Evolutionary conservation across 2,329 filamentous ascomycete species (phyloP).

Genomic region (Ceratocystis diversiconidia): DNA sequence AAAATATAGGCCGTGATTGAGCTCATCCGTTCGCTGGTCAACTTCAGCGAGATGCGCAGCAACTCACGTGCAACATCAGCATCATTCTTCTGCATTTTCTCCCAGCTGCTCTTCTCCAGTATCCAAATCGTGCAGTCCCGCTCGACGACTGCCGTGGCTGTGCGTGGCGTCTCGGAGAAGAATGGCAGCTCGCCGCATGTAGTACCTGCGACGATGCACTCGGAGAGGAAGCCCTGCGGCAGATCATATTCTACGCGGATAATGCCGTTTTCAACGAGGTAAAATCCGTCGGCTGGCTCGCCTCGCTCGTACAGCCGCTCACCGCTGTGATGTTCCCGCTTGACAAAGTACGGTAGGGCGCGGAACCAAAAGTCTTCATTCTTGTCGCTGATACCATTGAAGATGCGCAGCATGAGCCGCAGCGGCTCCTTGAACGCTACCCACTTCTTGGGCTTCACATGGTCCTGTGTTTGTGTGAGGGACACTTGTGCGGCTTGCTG

Average conservation of each 20-base stretch:
- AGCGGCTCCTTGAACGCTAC: slow-evolving; percentile 79
- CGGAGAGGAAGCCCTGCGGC: slow-evolving; percentile 75
- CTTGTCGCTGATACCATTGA: slow-evolving; percentile 69
- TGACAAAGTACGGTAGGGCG: slow-evolving; percentile 59
- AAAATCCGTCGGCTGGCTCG: slow-evolving; percentile 69
- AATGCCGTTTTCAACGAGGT: slow-evolving; percentile 78
- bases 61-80: slow-evolving; percentile 71
- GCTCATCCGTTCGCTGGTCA: slow-evolving; percentile 85
- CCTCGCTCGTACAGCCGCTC: slow-evolving; percentile 65
- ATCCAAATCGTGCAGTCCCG: slow-evolving; percentile 71
- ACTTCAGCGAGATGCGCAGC: slow-evolving; percentile 72
- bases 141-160: slow-evolving; percentile 74
- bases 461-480: slow-evolving; percentile 44
- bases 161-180: slow-evolving; percentile 79
- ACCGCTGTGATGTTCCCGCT: slow-evolving; percentile 52
- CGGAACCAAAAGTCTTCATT: slow-evolving; percentile 96
- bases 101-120: slow-evolving; percentile 59
- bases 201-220: slow-evolving; percentile 85
- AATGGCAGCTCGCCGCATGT: slow-evolving; percentile 95
- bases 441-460: slow-evolving; percentile 55
- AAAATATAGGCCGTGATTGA: slow-evolving; percentile 46
- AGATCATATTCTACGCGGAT: slow-evolving; percentile 80
- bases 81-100: slow-evolving; percentile 54
- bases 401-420: slow-evolving; percentile 85
- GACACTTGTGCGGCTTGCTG: slow-evolving; percentile 55